Conservation (phyloP, 2,329 filamentous ascomycete species). For the Didymella arachidicola region DNA sequence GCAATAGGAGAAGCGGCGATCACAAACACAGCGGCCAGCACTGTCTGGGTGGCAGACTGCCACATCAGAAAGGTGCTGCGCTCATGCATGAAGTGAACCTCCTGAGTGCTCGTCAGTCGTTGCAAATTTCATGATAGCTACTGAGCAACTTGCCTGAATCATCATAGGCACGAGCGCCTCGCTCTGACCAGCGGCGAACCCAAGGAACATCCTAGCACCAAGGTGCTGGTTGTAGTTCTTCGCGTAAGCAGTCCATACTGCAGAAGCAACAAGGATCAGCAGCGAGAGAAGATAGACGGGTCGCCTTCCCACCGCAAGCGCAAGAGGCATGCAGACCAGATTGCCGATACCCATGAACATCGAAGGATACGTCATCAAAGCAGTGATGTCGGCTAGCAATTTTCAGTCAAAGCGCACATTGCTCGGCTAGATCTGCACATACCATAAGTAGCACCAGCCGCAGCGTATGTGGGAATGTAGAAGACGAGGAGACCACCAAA, state of each 20-base stretch:
- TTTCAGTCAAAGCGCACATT: neutral
- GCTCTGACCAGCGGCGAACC: constrained; percentile 54
- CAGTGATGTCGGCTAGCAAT: neutral
- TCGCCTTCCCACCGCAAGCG: neutral
- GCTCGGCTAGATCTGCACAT: too few species aligned
- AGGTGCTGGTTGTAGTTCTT: constrained; percentile 44
- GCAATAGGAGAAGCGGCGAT: neutral
- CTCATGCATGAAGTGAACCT: neutral
- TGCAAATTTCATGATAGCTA: neutral
- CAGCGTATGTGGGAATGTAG: neutral
- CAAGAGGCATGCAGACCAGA: neutral
- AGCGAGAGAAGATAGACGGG: neutral
- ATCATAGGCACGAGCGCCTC: constrained; percentile 56
- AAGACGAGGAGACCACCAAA: neutral
- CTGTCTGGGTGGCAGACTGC: neutral
- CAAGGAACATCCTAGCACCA: constrained; percentile 50
- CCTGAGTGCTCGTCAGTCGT: neutral
- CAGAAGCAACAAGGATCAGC: neutral
- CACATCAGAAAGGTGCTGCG: neutral
- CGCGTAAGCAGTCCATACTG: neutral
- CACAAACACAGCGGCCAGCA: neutral
- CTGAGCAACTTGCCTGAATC: constrained; percentile 27
- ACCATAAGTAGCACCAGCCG: too few species aligned
- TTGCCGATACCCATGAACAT: neutral
- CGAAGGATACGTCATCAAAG: neutral